Evolutionary conservation across 768 basidiomycete species (phyloP).

Genomic region (Suillus placidus): DNA sequence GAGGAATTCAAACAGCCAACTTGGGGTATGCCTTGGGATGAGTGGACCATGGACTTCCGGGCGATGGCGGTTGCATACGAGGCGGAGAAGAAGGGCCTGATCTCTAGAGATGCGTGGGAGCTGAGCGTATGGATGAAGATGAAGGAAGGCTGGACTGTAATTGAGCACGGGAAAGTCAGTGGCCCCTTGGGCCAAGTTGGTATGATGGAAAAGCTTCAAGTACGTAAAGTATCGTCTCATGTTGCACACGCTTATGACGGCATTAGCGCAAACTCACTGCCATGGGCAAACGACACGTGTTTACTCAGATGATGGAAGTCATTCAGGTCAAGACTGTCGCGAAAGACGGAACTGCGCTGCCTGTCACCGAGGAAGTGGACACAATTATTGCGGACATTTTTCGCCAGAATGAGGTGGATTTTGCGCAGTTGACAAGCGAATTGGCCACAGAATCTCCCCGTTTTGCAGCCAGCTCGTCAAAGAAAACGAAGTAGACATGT

Average conservation of each 20-base stretch:
- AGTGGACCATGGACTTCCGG: constrained; percentile 34
- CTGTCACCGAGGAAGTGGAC: constrained; percentile 35
- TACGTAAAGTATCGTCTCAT: constrained; percentile 8
- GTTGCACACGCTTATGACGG: background rate
- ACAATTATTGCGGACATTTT: constrained; percentile 35
- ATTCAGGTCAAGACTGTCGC: constrained; percentile 35
- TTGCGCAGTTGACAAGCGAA: constrained; percentile 31
- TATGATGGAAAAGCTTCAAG: constrained; percentile 35
- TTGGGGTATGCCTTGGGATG: constrained; percentile 37
- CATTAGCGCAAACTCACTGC: constrained; percentile 28
- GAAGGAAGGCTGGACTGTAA: constrained; percentile 28
- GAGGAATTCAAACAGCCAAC: constrained; percentile 27
- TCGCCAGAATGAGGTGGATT: constrained; percentile 33
- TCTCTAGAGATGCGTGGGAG: constrained; percentile 30
- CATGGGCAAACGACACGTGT: constrained; percentile 35
- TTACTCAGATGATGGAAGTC: constrained; percentile 36
- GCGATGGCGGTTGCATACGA: constrained; percentile 32
- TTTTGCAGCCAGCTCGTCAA: constrained; percentile 25
- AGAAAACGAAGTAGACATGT: constrained; percentile 20
- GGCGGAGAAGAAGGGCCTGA: constrained; percentile 22
- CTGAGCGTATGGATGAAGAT: constrained; percentile 38
- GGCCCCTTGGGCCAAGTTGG: constrained; percentile 24
- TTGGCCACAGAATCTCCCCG: constrained; percentile 25
- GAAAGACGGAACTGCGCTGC: constrained; percentile 22
- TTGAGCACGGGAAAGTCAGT: constrained; percentile 31